A percentile compares a stretch with the other conserved stretches of the same genome.
phyloP scores from a whole-genome alignment of 352 stramenopile species.

The Globisporangium radiosum region DNA sequence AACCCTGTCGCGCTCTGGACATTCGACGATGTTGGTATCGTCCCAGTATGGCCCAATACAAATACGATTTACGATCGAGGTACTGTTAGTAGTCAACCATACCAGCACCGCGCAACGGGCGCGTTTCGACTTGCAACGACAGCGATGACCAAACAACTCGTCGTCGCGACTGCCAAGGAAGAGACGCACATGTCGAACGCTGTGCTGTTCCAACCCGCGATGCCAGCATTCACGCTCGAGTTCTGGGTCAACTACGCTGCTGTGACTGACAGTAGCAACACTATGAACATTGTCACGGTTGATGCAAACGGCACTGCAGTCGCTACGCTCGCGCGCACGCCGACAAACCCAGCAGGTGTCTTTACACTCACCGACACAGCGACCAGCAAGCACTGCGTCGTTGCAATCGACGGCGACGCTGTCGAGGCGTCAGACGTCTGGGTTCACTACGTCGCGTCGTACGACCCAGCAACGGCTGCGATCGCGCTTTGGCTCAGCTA shows the following conservation, averaged over 20 bases:
- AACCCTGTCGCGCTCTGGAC: constrained; percentile 55
- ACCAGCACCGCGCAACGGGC: constrained; percentile 2
- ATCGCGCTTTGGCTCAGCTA: constrained; percentile 37
- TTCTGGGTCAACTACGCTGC: constrained; percentile 37
- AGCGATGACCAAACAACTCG: constrained; percentile 12
- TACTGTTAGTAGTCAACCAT: neutral
- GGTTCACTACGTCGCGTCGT: constrained; percentile 51
- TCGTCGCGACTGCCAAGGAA: constrained; percentile 38
- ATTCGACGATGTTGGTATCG: constrained; percentile 35
- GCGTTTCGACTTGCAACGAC: constrained; percentile 9
- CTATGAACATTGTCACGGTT: constrained; percentile 11
- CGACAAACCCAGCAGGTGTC: neutral
- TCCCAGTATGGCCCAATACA: constrained; percentile 8
- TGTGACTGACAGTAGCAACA: neutral
- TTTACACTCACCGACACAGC: constrained; percentile 25
- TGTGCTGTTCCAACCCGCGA: constrained; percentile 32
- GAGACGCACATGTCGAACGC: constrained; percentile 48
- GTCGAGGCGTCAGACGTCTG: constrained; percentile 12
- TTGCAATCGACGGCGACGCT: constrained; percentile 1
- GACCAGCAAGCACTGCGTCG: constrained; percentile 12
- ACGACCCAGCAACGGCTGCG: constrained; percentile 37
- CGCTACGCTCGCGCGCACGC: constrained; percentile 4
- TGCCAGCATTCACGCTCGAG: constrained; percentile 59
- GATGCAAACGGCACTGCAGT: constrained; percentile 6
- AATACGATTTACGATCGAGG: too few species aligned